phyloP scores from a whole-genome alignment of 768 basidiomycete species.

The Fomitopsis serialis region DNA sequence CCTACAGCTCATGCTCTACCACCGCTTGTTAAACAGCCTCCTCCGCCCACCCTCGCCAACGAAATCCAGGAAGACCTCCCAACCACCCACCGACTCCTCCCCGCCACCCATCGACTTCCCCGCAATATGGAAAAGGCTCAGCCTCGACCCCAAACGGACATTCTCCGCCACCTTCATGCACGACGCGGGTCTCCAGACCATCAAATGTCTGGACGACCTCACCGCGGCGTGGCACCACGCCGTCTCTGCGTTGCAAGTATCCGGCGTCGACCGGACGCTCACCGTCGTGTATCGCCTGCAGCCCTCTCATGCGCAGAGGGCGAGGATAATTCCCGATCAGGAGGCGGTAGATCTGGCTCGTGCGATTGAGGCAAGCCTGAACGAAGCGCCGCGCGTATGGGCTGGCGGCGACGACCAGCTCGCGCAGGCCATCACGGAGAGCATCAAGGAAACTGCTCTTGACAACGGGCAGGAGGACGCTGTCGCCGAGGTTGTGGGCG shows the following conservation, averaged over 20 bases:
- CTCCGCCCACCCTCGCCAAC: constrained; percentile 24
- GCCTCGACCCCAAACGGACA: constrained; percentile 33
- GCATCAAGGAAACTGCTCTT: constrained; percentile 10
- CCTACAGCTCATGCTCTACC: constrained; percentile 77
- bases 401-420: constrained; percentile 12
- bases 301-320: neutral
- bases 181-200: constrained; percentile 16
- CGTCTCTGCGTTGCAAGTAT: constrained; percentile 12
- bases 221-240: constrained; percentile 26
- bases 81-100: neutral
- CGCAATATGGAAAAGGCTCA: constrained; percentile 44
- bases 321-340: neutral
- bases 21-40: constrained; percentile 53
- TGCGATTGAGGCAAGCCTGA: constrained; percentile 44
- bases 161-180: constrained; percentile 51
- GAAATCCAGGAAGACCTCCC: too few species aligned
- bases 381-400: constrained; percentile 13
- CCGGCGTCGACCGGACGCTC: constrained; percentile 34
- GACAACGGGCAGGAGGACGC: neutral
- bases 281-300: constrained; percentile 46
- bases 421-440: constrained; percentile 17
- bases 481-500: constrained; percentile 1
- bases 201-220: constrained; percentile 25
- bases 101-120: constrained; percentile 40
- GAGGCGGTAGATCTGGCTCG: constrained; percentile 40